Evolutionary conservation across 2,329 filamentous ascomycete species (phyloP).

Genomic region (Colletotrichum simmondsii): DNA sequence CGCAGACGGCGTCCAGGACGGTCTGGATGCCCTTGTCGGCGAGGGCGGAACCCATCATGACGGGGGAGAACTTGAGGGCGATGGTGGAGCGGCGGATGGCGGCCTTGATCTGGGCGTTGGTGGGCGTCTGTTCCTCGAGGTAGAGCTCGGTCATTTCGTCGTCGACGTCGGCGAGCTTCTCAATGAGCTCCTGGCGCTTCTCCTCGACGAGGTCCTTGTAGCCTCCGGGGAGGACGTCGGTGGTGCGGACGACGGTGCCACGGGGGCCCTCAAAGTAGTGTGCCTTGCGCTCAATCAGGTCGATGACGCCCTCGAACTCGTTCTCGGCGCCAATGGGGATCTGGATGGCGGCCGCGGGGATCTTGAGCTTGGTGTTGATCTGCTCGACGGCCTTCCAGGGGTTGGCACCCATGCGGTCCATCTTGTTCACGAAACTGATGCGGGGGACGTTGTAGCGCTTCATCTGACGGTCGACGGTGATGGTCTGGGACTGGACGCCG

Average conservation of each 20-base stretch:
- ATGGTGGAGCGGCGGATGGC: constrained; percentile 95
- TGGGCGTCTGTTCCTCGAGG: constrained; percentile 86
- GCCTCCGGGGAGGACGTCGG: constrained; percentile 85
- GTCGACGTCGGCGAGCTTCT: constrained; percentile 96
- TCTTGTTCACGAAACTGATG: constrained; percentile 98
- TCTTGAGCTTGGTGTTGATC: constrained; percentile 95
- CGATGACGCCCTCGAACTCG: constrained; percentile 90
- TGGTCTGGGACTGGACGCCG: constrained; percentile 97
- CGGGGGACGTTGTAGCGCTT: constrained; percentile 96
- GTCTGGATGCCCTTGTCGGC: constrained; percentile 96
- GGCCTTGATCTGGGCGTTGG: constrained; percentile 84
- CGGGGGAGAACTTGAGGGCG: constrained; percentile 87
- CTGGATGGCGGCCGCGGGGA: constrained; percentile 92
- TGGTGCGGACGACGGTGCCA: constrained; percentile 80
- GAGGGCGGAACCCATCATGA: constrained; percentile 95
- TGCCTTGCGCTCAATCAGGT: constrained; percentile 90
- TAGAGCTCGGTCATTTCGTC: constrained; percentile 97
- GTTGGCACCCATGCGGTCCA: constrained; percentile 99
- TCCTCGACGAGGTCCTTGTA: constrained; percentile 81
- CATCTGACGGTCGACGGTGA: constrained; percentile 99
- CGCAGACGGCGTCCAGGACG: constrained; percentile 95
- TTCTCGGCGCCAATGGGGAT: constrained; percentile 94
- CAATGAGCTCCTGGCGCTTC: constrained; percentile 86
- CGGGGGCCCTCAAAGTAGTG: constrained; percentile 90
- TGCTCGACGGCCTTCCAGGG: constrained; percentile 98